phyloP scores from a whole-genome alignment of 2,329 filamentous ascomycete genomes.

The Tolypocladium guangdongense region DNA sequence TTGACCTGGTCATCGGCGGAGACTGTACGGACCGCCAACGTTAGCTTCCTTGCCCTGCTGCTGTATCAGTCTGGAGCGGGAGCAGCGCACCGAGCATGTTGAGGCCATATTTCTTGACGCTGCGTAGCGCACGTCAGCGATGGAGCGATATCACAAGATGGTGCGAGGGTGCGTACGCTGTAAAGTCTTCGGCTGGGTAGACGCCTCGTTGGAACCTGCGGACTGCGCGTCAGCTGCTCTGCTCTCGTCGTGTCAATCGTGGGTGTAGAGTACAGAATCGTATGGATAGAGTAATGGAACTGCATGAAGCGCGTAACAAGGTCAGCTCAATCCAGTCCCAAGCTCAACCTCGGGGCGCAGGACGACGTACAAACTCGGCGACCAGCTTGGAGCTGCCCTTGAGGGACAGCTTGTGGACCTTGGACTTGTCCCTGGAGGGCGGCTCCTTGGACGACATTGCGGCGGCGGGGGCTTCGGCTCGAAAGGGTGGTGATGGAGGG shows the following conservation, averaged over 20 bases:
- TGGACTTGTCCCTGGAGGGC: conserved; percentile 55
- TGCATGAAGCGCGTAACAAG: conserved; percentile 19
- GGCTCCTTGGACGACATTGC: conserved; percentile 20
- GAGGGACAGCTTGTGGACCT: conserved; percentile 88
- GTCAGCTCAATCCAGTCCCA: not conserved
- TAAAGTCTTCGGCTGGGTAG: conserved; percentile 94
- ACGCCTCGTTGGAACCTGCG: conserved; percentile 71
- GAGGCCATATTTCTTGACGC: conserved; percentile 96
- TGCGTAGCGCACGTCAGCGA: conserved; percentile 7
- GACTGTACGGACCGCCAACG: conserved; percentile 36
- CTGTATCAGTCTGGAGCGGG: not conserved
- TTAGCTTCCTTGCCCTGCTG: conserved; percentile 4
- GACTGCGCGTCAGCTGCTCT: conserved; percentile 2
- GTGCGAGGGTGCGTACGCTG: conserved; percentile 48
- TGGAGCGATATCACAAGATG: too few species aligned
- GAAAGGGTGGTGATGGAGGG: too few species aligned
- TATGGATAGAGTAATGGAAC: conserved; percentile 98
- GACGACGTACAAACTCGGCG: conserved; percentile 66
- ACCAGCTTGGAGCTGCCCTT: conserved; percentile 79
- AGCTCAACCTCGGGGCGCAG: too few species aligned
- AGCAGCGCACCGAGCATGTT: conserved; percentile 72
- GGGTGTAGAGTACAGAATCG: conserved; percentile 59
- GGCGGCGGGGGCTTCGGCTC: not conserved
- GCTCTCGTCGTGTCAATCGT: not conserved
- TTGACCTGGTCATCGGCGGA: conserved; percentile 97